Base-by-base conservation (phyloP, 768 basidiomycete genomes). In the Clavaria fumosa region DNA sequence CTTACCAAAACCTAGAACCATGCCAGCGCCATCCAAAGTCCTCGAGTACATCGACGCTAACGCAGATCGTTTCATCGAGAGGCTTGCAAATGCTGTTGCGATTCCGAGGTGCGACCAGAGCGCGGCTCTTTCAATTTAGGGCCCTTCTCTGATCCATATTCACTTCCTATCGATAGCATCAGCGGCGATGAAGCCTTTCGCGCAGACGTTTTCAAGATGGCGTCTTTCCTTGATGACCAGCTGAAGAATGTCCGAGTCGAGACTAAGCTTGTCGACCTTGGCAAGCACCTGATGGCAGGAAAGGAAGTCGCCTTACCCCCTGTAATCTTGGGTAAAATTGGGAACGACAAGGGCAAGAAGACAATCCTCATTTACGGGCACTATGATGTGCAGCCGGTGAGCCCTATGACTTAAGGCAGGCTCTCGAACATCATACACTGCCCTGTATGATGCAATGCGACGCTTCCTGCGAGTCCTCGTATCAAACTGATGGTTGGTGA, bases 341-440 rank as follows among this genome's bases (percentile, higher is more conserved):
- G 93, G 3, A 64, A 75, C 24, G 86, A 95, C 56, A 75, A 74
- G 10, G 72, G 62, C 51, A 96, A 96, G 75, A 91, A 84, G 70
- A 97, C 90, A 0, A 75, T 96, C 23, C 68, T 93, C 20, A 60
- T 96, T 22, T 96, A 96, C 52, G 91, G 88, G 2, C 91, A 96
- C 55, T 93, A 86, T 51, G 90, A 95, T 52, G 91, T 95, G 5
- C 91, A 95, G 50, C 90, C 91, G 6, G 83, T 84, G 42, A 35
- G 73, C 57, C 23, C 22, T 39, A 20, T 17, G 14, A 7, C 21
- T 19, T 37, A 15, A 6, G 7, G 9, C 31, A 34, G 5, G 7
- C 5, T 32, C 31, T 37, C 22, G 20, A 26, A 10, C 12, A 20
- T 11, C 34, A 20, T 9, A 18, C 31, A 6, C 20, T 22, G 7